Percentiles rank a stretch among this genome's conserved stretches.
These are phyloP conservation scores for Ostreobium quekettii DNA, from an alignment of 139 green algal genomes.

Conservation along the genomic window DNA sequence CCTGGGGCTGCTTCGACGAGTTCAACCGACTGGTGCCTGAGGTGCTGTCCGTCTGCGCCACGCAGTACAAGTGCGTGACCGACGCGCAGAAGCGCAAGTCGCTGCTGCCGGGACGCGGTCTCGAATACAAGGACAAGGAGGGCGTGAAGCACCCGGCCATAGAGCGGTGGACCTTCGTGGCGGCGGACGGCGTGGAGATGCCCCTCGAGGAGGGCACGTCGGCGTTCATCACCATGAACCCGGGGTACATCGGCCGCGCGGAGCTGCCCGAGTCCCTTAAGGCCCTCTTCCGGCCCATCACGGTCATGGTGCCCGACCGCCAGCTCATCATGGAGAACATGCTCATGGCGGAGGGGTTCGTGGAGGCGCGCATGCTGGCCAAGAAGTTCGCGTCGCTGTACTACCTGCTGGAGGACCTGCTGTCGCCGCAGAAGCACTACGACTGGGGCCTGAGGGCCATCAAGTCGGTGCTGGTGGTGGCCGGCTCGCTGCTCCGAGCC, in stretches of 20 bases:
- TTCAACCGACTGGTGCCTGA: constrained; percentile 74
- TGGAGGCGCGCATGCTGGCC: constrained; percentile 69
- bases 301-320: constrained; percentile 72
- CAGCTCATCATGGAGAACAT: constrained; percentile 88
- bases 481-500: constrained; percentile 60
- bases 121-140: constrained; percentile 72
- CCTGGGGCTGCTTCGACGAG: constrained; percentile 80
- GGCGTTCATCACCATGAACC: constrained; percentile 84
- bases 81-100: constrained; percentile 76
- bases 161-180: constrained; percentile 61
- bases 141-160: constrained; percentile 55
- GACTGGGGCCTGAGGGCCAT: constrained; percentile 77
- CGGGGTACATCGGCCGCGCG: constrained; percentile 73
- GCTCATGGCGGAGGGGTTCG: constrained; percentile 79
- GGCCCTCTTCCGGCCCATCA: constrained; percentile 76
- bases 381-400: constrained; percentile 79
- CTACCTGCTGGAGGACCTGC: constrained; percentile 72
- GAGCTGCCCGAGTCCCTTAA: constrained; percentile 80
- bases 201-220: constrained; percentile 66
- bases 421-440: constrained; percentile 80
- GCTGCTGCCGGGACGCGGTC: constrained; percentile 65
- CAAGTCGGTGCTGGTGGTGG: constrained; percentile 76
- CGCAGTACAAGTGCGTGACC: constrained; percentile 80
- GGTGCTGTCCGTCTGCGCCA: constrained; percentile 71
- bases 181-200: constrained; percentile 75